phyloP scores from a whole-genome alignment of 345 rosid genomes.

The Populus nigra region DNA sequence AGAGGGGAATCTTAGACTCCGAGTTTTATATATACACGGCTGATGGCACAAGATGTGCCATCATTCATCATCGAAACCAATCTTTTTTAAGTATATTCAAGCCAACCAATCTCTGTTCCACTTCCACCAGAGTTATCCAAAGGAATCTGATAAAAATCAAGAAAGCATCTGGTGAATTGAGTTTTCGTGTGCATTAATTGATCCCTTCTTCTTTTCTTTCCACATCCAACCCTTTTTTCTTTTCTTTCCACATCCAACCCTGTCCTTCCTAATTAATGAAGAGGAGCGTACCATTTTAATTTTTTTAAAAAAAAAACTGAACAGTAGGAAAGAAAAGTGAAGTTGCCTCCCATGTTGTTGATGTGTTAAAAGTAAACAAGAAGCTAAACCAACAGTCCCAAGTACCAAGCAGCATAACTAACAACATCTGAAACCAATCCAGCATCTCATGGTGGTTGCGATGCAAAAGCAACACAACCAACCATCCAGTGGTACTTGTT shows the following conservation, averaged over 20 bases:
- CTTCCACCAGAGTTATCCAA: background rate
- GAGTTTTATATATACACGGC: constrained; percentile 7
- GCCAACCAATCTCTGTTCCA: background rate
- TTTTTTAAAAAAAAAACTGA: background rate
- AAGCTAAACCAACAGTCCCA: background rate
- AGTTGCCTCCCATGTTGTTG: background rate
- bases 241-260: background rate
- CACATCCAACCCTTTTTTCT: background rate
- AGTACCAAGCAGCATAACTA: background rate
- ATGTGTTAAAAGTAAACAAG: constrained; percentile 9
- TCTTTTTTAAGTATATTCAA: background rate
- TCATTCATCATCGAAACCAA: background rate
- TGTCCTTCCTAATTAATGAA: background rate
- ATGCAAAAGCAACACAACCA: background rate
- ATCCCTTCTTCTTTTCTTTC: background rate
- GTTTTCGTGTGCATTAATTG: constrained; percentile 10
- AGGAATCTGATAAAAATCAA: constrained; percentile 14
- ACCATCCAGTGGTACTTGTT: background rate
- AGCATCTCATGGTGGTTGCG: constrained; percentile 8
- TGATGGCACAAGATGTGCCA: no score
- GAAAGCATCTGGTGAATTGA: background rate
- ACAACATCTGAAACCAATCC: constrained; percentile 1
- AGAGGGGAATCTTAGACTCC: constrained; percentile 24
- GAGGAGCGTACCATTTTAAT: background rate
- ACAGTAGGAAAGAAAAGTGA: background rate